phyloP scores from a whole-genome alignment of 1,284 basidiomycete genomes.

The Ceratorhiza oryzae-sativae region DNA sequence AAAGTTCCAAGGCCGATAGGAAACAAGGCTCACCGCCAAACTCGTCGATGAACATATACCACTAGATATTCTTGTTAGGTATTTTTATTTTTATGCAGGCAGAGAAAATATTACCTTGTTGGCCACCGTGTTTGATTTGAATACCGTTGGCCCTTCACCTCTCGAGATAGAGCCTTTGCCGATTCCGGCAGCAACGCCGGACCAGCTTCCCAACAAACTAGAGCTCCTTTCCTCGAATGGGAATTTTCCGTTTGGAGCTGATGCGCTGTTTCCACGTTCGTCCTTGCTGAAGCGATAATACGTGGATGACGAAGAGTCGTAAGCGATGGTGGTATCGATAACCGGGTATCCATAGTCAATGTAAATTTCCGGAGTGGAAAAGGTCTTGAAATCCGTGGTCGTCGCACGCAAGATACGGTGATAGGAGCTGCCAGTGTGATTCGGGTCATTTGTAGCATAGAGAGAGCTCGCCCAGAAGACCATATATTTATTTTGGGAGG shows the following conservation, averaged over 20 bases:
- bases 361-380: constrained; percentile 17
- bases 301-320: constrained; percentile 18
- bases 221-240: constrained; percentile 29
- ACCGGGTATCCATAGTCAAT: constrained; percentile 27
- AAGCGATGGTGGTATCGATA: constrained; percentile 27
- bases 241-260: constrained; percentile 32
- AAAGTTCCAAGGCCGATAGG: neutral
- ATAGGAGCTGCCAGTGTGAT: constrained; percentile 28
- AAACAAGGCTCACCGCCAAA: constrained; percentile 1
- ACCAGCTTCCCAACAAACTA: constrained; percentile 16
- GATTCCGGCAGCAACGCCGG: constrained; percentile 3
- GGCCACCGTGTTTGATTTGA: constrained; percentile 30
- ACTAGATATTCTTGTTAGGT: neutral
- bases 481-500: constrained; percentile 31
- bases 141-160: constrained; percentile 33
- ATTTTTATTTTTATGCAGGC: neutral
- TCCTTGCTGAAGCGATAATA: constrained; percentile 37
- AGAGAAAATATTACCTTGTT: constrained; percentile 9
- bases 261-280: constrained; percentile 30
- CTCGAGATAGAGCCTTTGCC: constrained; percentile 29
- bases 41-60: constrained; percentile 35
- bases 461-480: constrained; percentile 36
- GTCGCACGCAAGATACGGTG: constrained; percentile 30
- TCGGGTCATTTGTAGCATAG: constrained; percentile 25
- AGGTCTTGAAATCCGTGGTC: constrained; percentile 31